Evolutionary conservation across 2,329 filamentous ascomycete species (phyloP), one percentile per base, ranked within the genome.

Genomic region (Ceratocystis lukuohia): DNA sequence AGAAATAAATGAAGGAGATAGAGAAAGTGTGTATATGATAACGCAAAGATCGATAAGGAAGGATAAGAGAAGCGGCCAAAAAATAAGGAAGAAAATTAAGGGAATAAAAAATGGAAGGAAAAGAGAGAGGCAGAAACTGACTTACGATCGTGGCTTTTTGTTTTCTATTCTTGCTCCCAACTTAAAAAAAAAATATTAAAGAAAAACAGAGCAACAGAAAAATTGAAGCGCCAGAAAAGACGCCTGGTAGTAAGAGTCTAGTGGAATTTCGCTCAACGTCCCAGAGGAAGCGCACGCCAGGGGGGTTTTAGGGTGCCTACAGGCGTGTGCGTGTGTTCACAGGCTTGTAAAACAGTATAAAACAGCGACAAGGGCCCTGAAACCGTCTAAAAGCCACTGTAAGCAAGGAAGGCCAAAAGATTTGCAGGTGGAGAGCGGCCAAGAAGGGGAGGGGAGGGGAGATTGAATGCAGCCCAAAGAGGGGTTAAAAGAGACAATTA

Each of bases 391-490:
- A n/a, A 30, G 17, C 28, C 56, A 10, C 56, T 59, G 8, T 59
- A 59, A 59, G 56, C 56, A 30, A 25, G 37, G 10, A 41, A 41
- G 37, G 12, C 37, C 37, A 41, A 7, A 59, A 59, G 8, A 28
- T n/a, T 33, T 59, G 28, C n/a, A 17, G 33, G 56, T 33, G 56
- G 56, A 37, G 56, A 30, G 53, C 25, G 28, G 10, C 8, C 12
- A 15, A 10, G 22, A 15, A 30, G 12, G 56, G 5, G 17, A 6
- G 25, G 56, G 5, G 17, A 6, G 25, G 28, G 56, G 56, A 59
- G 56, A 33, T 37, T 12, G 37, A 25, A 53, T 53, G 56, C 56
- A 63, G 61, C 61, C 61, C 61, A 63, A 63, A 63, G 61, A 63
- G 61, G 61, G 61, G 61, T 63, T 28, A 28, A 25, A 50, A 25